phyloP scores from a whole-genome alignment of 768 basidiomycete species.

The Calocybe cyanea region DNA sequence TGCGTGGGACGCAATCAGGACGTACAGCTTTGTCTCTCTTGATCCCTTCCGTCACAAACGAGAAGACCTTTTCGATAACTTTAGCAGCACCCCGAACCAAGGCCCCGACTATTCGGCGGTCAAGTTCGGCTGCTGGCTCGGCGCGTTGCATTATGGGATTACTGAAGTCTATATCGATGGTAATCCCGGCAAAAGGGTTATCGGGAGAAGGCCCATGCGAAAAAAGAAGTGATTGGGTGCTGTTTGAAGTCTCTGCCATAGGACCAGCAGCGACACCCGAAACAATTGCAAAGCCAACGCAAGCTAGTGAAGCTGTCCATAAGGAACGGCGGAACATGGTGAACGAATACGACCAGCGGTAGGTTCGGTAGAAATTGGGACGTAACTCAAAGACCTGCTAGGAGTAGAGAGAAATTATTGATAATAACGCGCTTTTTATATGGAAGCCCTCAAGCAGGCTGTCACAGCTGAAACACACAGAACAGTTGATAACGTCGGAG shows the following conservation, averaged over 20 bases:
- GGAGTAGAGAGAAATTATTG: background rate
- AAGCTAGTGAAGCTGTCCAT: background rate
- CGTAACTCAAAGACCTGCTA: slow-evolving; percentile 10
- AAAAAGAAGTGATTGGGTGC: slow-evolving; percentile 1
- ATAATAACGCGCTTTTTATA: too few species aligned
- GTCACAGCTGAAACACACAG: too few species aligned
- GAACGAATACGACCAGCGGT: slow-evolving; percentile 11
- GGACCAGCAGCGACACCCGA: slow-evolving; percentile 3
- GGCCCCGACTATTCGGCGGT: slow-evolving; percentile 6
- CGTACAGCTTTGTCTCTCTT: slow-evolving; percentile 11
- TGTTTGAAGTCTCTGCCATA: slow-evolving; percentile 2
- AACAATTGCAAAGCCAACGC: slow-evolving; percentile 1
- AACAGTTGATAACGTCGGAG: too few species aligned
- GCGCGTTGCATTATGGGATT: slow-evolving; percentile 1
- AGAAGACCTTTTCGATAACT: slow-evolving; percentile 4
- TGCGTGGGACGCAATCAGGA: too few species aligned
- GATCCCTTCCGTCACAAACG: slow-evolving; percentile 4
- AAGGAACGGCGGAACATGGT: slow-evolving; percentile 7
- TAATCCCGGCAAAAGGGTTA: slow-evolving; percentile 10
- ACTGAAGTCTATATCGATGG: slow-evolving; percentile 5
- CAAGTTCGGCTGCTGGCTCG: slow-evolving; percentile 4
- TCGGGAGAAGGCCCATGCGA: background rate
- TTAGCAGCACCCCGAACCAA: slow-evolving; percentile 5
- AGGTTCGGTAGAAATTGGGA: slow-evolving; percentile 1
- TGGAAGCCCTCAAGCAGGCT: too few species aligned